A percentile compares a stretch with the other conserved stretches of the same genome.
Conservation (phyloP, 2,329 filamentous ascomycete genomes). For the Cladophialophora chaetospira region DNA sequence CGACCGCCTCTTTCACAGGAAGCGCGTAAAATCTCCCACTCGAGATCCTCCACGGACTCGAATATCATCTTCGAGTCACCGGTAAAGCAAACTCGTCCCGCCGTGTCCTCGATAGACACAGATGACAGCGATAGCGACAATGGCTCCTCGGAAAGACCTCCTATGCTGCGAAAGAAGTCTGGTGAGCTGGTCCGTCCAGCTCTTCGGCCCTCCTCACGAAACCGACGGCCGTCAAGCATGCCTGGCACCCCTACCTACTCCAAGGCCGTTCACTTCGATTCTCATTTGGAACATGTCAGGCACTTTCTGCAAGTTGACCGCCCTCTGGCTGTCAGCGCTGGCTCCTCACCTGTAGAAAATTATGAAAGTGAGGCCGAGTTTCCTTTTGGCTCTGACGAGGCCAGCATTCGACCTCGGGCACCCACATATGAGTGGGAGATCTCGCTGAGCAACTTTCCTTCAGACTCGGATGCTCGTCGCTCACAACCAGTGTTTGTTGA, state of each 20-base stretch:
- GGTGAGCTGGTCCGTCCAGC: conserved; percentile 94
- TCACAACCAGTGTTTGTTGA: conserved; percentile 72
- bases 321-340: conserved; percentile 92
- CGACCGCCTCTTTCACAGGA: conserved; percentile 53
- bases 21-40: conserved; percentile 63
- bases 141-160: conserved; percentile 68
- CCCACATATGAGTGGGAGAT: conserved; percentile 84
- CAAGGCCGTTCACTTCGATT: conserved; percentile 98
- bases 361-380: conserved; percentile 89
- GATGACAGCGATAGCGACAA: conserved; percentile 62
- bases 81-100: conserved; percentile 47
- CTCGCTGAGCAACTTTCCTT: conserved; percentile 77
- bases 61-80: conserved; percentile 50
- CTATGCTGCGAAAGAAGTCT: conserved; percentile 96
- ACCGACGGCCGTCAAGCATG: conserved; percentile 91
- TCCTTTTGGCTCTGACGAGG: conserved; percentile 68
- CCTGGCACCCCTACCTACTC: conserved; percentile 93
- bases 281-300: conserved; percentile 90
- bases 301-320: conserved; percentile 94
- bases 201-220: conserved; percentile 72
- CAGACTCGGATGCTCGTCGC: conserved; percentile 63
- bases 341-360: conserved; percentile 84
- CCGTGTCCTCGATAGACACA: conserved; percentile 40
- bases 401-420: conserved; percentile 43
- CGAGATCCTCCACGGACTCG: conserved; percentile 61